Percentiles rank a stretch among this genome's conserved stretches.
These are phyloP conservation scores for Russula sp. DNA, from an alignment of 768 basidiomycete species.

Conservation along the genomic window DNA sequence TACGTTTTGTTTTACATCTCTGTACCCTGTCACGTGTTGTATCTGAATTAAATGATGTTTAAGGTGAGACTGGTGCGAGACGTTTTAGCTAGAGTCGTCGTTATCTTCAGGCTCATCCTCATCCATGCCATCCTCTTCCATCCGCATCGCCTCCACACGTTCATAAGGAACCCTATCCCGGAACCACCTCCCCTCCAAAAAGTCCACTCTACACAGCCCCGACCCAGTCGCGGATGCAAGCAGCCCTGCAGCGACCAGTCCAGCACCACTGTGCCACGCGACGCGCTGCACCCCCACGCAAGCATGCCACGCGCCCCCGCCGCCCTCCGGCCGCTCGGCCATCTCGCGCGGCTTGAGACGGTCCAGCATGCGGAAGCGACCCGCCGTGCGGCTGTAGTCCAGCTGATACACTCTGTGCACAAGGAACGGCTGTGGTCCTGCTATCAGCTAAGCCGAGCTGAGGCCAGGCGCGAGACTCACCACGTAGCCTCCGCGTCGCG, in stretches of 20 bases:
- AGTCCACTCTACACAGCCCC: slow-evolving; percentile 83
- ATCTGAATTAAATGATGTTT: neutral
- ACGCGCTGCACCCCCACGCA: slow-evolving; percentile 75
- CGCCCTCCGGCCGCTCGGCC: slow-evolving; percentile 38
- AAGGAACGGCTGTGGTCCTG: slow-evolving; percentile 57
- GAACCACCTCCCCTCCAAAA: slow-evolving; percentile 69
- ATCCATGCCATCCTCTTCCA: slow-evolving; percentile 38
- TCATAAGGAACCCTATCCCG: slow-evolving; percentile 62
- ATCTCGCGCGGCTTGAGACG: slow-evolving; percentile 68
- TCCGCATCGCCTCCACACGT: slow-evolving; percentile 53
- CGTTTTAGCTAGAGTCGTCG: slow-evolving; percentile 25
- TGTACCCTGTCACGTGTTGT: neutral
- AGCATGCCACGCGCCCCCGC: slow-evolving; percentile 64
- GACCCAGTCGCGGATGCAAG: slow-evolving; percentile 78
- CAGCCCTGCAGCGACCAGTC: slow-evolving; percentile 50
- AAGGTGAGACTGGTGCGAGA: neutral
- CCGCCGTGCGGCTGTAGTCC: slow-evolving; percentile 73
- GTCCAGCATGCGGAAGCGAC: slow-evolving; percentile 85
- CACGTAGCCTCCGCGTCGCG: slow-evolving; percentile 63
- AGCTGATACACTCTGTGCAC: slow-evolving; percentile 78
- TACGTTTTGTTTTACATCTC: neutral
- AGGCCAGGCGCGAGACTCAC: slow-evolving; percentile 37
- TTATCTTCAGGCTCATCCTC: slow-evolving; percentile 36
- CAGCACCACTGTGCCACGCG: slow-evolving; percentile 75
- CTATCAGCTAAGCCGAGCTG: neutral